Conservation (phyloP, 1,284 basidiomycete species). For the Chondrostereum purpureum region DNA sequence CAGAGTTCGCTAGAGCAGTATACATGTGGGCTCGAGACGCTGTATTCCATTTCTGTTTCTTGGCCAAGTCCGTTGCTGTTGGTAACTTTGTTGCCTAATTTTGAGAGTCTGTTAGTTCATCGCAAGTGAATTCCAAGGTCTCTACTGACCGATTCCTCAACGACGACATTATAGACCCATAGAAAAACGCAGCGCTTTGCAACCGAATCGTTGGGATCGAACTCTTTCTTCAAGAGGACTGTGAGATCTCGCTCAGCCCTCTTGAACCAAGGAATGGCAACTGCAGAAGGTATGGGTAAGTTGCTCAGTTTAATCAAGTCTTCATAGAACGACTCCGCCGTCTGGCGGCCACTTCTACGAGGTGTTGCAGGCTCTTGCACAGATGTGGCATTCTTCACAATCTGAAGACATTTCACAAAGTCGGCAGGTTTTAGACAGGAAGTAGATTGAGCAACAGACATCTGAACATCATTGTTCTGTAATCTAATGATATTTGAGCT, state of each 20-base stretch:
- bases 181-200: slow-evolving; percentile 18
- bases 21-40: neutral
- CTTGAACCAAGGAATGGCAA: slow-evolving; percentile 8
- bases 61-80: slow-evolving; percentile 11
- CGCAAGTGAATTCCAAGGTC: neutral
- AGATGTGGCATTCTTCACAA: slow-evolving; percentile 7
- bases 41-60: slow-evolving; percentile 3
- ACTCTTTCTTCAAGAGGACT: slow-evolving; percentile 7
- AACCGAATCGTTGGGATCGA: slow-evolving; percentile 6
- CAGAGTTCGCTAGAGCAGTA: neutral
- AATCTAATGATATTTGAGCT: slow-evolving; percentile 12
- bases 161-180: slow-evolving; percentile 17
- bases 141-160: neutral
- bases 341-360: slow-evolving; percentile 1
- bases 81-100: slow-evolving; percentile 14
- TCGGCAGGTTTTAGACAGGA: slow-evolving; percentile 9
- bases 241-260: slow-evolving; percentile 12
- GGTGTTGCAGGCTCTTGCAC: neutral
- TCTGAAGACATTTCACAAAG: slow-evolving; percentile 5
- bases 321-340: slow-evolving; percentile 1
- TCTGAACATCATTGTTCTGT: slow-evolving; percentile 18
- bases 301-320: neutral
- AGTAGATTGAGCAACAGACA: slow-evolving; percentile 13
- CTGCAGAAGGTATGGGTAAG: neutral
- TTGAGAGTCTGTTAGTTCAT: slow-evolving; percentile 10